Percentiles rank a stretch among this genome's conserved stretches.
These are phyloP conservation scores for Turnera subulata DNA, from an alignment of 345 rosid species.

Conservation along the genomic window DNA sequence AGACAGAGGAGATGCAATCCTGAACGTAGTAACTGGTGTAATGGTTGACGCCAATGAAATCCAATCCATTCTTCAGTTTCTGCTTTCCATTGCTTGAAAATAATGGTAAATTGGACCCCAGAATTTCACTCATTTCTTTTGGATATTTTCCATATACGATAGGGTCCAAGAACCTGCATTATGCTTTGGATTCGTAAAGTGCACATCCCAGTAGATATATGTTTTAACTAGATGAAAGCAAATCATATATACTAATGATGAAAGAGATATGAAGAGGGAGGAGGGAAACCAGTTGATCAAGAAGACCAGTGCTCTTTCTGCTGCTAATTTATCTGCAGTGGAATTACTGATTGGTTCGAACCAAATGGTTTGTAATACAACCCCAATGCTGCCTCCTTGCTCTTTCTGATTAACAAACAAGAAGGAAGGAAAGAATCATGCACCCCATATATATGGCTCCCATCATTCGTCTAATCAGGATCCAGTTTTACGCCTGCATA, in stretches of 20 bases:
- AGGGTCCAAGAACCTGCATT: constrained; percentile 21
- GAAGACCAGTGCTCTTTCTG: constrained; percentile 15
- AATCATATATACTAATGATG: not conserved
- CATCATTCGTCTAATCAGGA: too few relatives aligned
- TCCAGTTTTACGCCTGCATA: too few relatives aligned
- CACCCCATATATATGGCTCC: too few relatives aligned
- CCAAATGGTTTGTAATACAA: constrained; percentile 15
- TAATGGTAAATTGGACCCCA: constrained; percentile 8
- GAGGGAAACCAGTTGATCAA: constrained; percentile 11
- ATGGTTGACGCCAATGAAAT: constrained; percentile 20
- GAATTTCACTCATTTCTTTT: constrained; percentile 14
- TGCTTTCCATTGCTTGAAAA: constrained; percentile 10
- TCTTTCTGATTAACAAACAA: constrained; percentile 1
- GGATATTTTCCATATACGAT: constrained; percentile 17
- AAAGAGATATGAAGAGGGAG: not conserved
- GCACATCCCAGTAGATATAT: too few relatives aligned
- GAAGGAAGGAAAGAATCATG: too few relatives aligned
- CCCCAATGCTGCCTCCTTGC: constrained; percentile 22
- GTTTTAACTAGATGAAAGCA: too few relatives aligned
- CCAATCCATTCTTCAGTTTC: constrained; percentile 9
- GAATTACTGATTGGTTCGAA: constrained; percentile 16
- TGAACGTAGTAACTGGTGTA: constrained; percentile 18
- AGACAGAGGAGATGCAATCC: constrained; percentile 51
- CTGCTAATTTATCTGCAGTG: constrained; percentile 15
- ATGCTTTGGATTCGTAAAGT: not conserved